A percentile compares a stretch with the other conserved stretches of the same genome.
Evolutionary conservation across 2,329 filamentous ascomycete genomes (phyloP).

Genomic region (Blastomyces silverae): DNA sequence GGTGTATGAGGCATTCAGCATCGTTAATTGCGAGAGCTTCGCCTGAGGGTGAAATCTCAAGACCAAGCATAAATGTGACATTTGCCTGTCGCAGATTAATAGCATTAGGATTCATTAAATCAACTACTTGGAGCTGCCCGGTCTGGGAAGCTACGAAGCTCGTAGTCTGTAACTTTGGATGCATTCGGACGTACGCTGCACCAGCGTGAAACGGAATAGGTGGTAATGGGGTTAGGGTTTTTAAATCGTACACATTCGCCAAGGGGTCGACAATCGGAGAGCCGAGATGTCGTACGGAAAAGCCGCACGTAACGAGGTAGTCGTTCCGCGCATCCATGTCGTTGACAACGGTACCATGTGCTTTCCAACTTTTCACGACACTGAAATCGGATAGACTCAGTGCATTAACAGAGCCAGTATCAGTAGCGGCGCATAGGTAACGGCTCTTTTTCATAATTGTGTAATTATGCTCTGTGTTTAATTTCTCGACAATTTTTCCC

Average conservation of each 20-base stretch:
- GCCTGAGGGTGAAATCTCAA: constrained; percentile 82
- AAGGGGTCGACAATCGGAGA: constrained; percentile 83
- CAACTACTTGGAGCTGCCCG: constrained; percentile 91
- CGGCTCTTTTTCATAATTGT: constrained; percentile 83
- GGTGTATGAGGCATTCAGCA: constrained; percentile 67
- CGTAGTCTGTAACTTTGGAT: constrained; percentile 90
- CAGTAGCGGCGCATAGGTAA: constrained; percentile 87
- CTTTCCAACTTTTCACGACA: constrained; percentile 80
- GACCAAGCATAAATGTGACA: constrained; percentile 66
- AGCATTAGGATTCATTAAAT: constrained; percentile 86
- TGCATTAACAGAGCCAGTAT: constrained; percentile 74
- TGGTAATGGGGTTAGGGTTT: constrained; percentile 77
- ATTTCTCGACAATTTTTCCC: constrained; percentile 64
- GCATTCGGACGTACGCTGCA: constrained; percentile 91
- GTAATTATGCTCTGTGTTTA: constrained; percentile 69
- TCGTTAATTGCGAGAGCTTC: constrained; percentile 79
- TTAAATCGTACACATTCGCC: constrained; percentile 92
- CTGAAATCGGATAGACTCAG: constrained; percentile 72
- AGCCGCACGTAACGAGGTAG: constrained; percentile 91
- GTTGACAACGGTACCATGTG: constrained; percentile 80
- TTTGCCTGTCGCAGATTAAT: constrained; percentile 80
- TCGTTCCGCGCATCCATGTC: constrained; percentile 97
- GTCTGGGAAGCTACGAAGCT: constrained; percentile 87
- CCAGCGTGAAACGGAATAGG: constrained; percentile 89
- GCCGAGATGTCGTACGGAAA: constrained; percentile 72